A percentile compares a stretch with the other conserved stretches of the same genome.
phyloP scores from a whole-genome alignment of 805 yeast genomes.

The Jamesozyma rosinii region DNA sequence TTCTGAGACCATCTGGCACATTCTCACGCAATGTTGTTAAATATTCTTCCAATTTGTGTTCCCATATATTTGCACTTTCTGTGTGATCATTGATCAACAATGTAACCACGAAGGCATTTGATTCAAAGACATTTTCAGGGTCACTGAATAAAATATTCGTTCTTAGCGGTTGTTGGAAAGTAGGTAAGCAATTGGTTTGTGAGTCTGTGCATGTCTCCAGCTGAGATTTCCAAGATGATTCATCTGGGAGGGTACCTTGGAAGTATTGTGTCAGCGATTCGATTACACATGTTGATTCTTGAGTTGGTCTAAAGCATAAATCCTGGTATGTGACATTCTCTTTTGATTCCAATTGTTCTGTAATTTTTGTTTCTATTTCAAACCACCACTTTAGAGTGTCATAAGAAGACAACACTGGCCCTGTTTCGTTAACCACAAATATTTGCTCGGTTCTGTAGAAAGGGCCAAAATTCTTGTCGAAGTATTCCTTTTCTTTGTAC shows the following conservation, averaged over 20 bases:
- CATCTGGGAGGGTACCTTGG: slow-evolving; percentile 47
- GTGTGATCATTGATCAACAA: slow-evolving; percentile 53
- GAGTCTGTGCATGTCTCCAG: slow-evolving; percentile 56
- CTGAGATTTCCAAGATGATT: slow-evolving; percentile 42
- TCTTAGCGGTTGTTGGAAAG: slow-evolving; percentile 83
- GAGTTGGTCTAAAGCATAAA: slow-evolving; percentile 76
- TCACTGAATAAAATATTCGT: slow-evolving; percentile 62
- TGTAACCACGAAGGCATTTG: slow-evolving; percentile 72
- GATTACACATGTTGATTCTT: slow-evolving; percentile 62
- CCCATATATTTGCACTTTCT: slow-evolving; percentile 49
- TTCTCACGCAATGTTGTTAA: slow-evolving; percentile 37
- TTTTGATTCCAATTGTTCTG: slow-evolving; percentile 23
- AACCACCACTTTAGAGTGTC: slow-evolving; percentile 82
- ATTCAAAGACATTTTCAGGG: slow-evolving; percentile 39
- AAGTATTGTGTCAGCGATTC: slow-evolving; percentile 89
- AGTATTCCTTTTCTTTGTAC: slow-evolving; percentile 53
- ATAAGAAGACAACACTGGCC: slow-evolving; percentile 52
- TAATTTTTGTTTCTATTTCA: slow-evolving; percentile 55
- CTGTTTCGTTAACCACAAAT: slow-evolving; percentile 60
- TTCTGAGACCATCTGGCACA: slow-evolving; percentile 47
- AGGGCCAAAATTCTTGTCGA: slow-evolving; percentile 79
- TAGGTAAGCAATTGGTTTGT: slow-evolving; percentile 85
- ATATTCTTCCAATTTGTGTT: slow-evolving; percentile 51
- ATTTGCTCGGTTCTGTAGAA: slow-evolving; percentile 84
- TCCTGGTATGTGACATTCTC: slow-evolving; percentile 41